phyloP scores from a whole-genome alignment of 352 stramenopile genomes.

The Phytophthora crassamura region DNA sequence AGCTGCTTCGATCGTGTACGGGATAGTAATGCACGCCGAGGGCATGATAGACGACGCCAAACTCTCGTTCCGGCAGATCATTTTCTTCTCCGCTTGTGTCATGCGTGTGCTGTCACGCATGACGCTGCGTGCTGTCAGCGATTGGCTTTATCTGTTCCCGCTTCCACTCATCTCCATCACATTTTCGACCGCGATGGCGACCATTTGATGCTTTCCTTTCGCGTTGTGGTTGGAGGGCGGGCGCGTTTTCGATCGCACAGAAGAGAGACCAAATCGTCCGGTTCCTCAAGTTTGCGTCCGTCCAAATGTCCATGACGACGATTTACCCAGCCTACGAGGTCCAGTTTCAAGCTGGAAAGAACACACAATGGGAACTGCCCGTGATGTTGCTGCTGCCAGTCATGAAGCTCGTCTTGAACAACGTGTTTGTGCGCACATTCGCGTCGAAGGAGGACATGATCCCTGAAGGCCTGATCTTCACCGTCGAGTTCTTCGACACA shows the following conservation, averaged over 20 bases:
- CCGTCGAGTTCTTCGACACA: slow-evolving; percentile 5
- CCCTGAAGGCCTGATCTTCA: slow-evolving; percentile 3
- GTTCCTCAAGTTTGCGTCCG: slow-evolving; percentile 14
- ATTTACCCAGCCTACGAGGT: slow-evolving; percentile 22
- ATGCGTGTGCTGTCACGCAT: no score
- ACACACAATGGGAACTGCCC: neutral
- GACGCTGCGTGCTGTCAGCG: neutral
- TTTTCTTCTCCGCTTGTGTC: neutral
- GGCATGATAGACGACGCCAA: neutral
- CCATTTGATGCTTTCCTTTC: neutral
- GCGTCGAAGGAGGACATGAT: slow-evolving; percentile 14
- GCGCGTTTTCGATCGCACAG: neutral
- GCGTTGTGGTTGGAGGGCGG: neutral
- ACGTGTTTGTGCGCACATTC: neutral
- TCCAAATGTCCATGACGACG: slow-evolving; percentile 11
- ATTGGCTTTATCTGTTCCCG: slow-evolving; percentile 5
- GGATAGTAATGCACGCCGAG: neutral
- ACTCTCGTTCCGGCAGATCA: neutral
- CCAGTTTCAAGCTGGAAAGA: slow-evolving; percentile 4
- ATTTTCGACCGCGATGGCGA: neutral
- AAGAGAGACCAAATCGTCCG: neutral
- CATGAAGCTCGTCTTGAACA: slow-evolving; percentile 17
- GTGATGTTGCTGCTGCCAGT: slow-evolving; percentile 8
- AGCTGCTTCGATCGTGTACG: slow-evolving; percentile 8
- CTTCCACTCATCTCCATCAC: slow-evolving; percentile 3